These are phyloP conservation scores for Talaromyces sp. DNA, from an alignment of 2,329 filamentous ascomycete species.

Conservation along the genomic window DNA sequence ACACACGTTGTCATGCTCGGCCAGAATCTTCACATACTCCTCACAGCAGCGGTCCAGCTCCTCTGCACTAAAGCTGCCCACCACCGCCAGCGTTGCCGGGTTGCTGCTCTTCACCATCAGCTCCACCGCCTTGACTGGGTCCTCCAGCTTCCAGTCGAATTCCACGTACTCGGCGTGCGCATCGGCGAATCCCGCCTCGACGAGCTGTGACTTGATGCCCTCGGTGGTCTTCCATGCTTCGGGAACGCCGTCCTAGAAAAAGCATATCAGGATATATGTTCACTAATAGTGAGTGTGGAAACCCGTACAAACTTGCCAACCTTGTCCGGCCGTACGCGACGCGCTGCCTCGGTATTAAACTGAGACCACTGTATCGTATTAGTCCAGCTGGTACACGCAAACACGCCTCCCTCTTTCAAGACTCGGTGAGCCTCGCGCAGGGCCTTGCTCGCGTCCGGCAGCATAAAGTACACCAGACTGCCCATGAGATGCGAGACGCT, in stretches of 20 bases:
- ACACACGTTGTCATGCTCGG: constrained; percentile 1
- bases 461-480: constrained; percentile 8
- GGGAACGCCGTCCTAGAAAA: neutral
- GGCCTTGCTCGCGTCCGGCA: constrained; percentile 5
- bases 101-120: neutral
- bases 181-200: neutral
- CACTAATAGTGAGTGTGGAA: neutral
- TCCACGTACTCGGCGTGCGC: constrained; percentile 3
- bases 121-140: neutral
- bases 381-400: constrained; percentile 9
- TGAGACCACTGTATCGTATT: neutral
- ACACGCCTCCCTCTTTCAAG: constrained; percentile 3
- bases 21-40: constrained; percentile 5
- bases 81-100: neutral
- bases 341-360: neutral
- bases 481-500: constrained; percentile 5
- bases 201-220: neutral
- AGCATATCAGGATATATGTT: neutral
- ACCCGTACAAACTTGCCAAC: neutral
- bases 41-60: constrained; percentile 1
- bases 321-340: neutral
- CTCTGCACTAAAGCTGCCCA: constrained; percentile 1
- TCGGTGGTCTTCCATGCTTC: constrained; percentile 1
- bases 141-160: constrained; percentile 3
- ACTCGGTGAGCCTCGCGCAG: constrained; percentile 4